These are phyloP conservation scores for Uronychia binucleata DNA, from an alignment of 73 alveolate species.

Conservation along the genomic window DNA sequence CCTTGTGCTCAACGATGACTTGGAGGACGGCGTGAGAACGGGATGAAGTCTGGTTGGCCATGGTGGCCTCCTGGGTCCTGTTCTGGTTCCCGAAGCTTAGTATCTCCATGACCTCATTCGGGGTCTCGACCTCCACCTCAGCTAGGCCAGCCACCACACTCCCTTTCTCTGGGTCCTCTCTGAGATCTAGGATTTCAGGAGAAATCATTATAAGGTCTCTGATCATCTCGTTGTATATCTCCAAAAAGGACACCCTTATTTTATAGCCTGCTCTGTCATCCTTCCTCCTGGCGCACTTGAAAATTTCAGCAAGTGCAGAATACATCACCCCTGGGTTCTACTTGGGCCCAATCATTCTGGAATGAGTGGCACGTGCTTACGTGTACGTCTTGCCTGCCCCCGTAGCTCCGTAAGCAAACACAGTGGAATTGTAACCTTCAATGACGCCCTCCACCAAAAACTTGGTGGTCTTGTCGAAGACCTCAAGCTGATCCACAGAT, in stretches of 20 bases:
- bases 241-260: constrained; percentile 79
- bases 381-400: constrained; percentile 96
- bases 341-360: constrained; percentile 91
- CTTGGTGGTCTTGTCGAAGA: constrained; percentile 90
- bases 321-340: constrained; percentile 95
- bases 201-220: constrained; percentile 56
- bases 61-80: constrained; percentile 92
- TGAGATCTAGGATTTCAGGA: constrained; percentile 86
- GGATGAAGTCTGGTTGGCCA: constrained; percentile 88
- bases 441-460: constrained; percentile 93
- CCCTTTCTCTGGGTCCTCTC: constrained; percentile 96
- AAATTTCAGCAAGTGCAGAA: constrained; percentile 81
- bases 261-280: constrained; percentile 62
- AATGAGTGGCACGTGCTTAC: too few species aligned
- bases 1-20: constrained; percentile 89
- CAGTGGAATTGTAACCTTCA: constrained; percentile 97
- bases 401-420: constrained; percentile 98
- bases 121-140: constrained; percentile 81
- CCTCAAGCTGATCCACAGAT: constrained; percentile 81
- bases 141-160: constrained; percentile 88
- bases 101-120: constrained; percentile 74
- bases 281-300: constrained; percentile 64
- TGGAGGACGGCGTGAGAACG: constrained; percentile 85
- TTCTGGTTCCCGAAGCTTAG: constrained; percentile 76
- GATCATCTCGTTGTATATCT: constrained; percentile 89